Evolutionary conservation across 2,329 filamentous ascomycete species (phyloP).

Genomic region (Ascochyta pisi): DNA sequence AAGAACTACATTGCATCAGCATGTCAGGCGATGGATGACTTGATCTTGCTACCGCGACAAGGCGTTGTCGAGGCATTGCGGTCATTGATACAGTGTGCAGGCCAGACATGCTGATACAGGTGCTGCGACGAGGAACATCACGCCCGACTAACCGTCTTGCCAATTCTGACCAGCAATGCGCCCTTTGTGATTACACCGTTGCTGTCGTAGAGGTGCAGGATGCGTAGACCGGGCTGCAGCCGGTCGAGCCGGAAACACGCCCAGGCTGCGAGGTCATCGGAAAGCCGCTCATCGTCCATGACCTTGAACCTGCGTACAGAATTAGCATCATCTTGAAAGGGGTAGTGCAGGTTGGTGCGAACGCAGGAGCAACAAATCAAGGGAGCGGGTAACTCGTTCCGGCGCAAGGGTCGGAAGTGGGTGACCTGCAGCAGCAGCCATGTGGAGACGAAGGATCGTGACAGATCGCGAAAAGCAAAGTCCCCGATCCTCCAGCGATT

Average conservation of each 20-base stretch:
- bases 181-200: constrained; percentile 72
- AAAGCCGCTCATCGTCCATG: constrained; percentile 81
- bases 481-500: neutral
- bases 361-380: constrained; percentile 1
- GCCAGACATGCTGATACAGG: neutral
- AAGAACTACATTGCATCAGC: constrained; percentile 22
- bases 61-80: neutral
- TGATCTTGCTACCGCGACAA: too few relatives aligned
- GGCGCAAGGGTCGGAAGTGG: constrained; percentile 5
- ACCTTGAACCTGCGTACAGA: constrained; percentile 71
- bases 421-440: neutral
- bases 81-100: neutral
- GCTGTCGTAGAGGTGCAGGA: constrained; percentile 76
- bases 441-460: constrained; percentile 8
- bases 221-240: constrained; percentile 75
- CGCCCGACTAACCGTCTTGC: constrained; percentile 58
- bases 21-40: neutral
- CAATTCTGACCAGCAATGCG: constrained; percentile 75
- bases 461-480: constrained; percentile 11
- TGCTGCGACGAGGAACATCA: constrained; percentile 8
- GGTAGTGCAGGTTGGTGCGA: neutral
- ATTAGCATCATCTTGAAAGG: neutral
- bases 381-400: neutral
- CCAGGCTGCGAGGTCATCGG: constrained; percentile 84
- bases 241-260: constrained; percentile 86